These are phyloP conservation scores for Alternaria sp. DNA, from an alignment of 2,329 filamentous ascomycete genomes.

Conservation along the genomic window DNA sequence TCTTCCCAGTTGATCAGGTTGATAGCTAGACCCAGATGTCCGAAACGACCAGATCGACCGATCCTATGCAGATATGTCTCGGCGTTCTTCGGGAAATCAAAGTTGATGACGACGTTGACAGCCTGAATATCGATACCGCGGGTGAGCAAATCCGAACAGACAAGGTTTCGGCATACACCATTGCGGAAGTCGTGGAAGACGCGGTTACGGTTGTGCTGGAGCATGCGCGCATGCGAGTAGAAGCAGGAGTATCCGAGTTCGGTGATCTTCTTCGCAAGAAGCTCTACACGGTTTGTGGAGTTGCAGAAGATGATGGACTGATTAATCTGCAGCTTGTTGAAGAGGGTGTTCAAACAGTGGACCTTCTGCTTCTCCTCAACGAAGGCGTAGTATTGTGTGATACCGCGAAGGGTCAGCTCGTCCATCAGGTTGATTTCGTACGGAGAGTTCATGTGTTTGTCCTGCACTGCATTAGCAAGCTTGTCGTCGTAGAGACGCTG, in stretches of 20 bases:
- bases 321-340: conserved; percentile 99
- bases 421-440: conserved; percentile 99
- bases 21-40: conserved; percentile 95
- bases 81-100: conserved; percentile 99
- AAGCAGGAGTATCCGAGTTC: conserved; percentile 99
- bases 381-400: conserved; percentile 99
- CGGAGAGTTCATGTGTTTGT: conserved; percentile 95
- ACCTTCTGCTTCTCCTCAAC: conserved; percentile 99
- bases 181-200: conserved; percentile 99
- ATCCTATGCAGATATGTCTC: conserved; percentile 99
- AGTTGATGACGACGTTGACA: conserved; percentile 99
- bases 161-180: conserved; percentile 95
- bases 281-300: conserved; percentile 96
- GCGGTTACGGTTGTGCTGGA: conserved; percentile 93
- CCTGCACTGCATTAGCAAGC: conserved; percentile 52
- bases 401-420: conserved; percentile 94
- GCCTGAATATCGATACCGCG: conserved; percentile 99
- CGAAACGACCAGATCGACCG: conserved; percentile 95
- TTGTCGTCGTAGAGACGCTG: background rate
- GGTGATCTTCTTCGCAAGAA: conserved; percentile 98
- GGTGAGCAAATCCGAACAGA: conserved; percentile 96
- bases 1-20: conserved; percentile 99
- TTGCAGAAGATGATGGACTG: conserved; percentile 99
- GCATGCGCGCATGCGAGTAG: conserved; percentile 98
- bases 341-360: conserved; percentile 97